Evolutionary conservation across 306 rosid species (phyloP).

Genomic region (Vigna mungo): DNA sequence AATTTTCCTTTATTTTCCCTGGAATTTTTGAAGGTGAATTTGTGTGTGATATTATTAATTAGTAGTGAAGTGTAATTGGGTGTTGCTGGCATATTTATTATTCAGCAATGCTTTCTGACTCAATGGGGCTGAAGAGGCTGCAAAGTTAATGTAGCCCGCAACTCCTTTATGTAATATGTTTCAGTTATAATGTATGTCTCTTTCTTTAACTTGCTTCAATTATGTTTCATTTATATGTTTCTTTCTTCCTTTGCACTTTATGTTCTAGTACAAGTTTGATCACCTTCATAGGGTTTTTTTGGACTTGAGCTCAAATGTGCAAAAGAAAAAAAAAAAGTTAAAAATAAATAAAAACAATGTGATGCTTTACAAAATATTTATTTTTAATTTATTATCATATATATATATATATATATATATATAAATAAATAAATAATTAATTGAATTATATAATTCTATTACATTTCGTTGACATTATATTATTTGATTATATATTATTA

Average conservation of each 20-base stretch:
- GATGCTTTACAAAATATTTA: too few species aligned
- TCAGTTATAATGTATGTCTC: neutral
- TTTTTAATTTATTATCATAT: too few species aligned
- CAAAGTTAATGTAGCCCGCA: constrained; percentile 76
- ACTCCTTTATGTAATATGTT: constrained; percentile 40
- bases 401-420: too few species aligned
- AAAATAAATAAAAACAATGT: too few species aligned
- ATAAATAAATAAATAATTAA: too few species aligned
- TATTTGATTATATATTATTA: too few species aligned
- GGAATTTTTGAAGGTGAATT: constrained; percentile 50
- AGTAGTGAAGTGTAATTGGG: constrained; percentile 9
- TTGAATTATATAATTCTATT: too few species aligned
- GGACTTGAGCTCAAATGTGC: too few species aligned
- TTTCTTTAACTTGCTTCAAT: neutral
- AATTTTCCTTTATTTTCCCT: constrained; percentile 62
- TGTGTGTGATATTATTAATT: neutral
- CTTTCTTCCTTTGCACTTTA: neutral
- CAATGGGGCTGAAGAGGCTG: constrained; percentile 65
- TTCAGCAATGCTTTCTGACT: constrained; percentile 33
- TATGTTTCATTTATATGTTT: neutral
- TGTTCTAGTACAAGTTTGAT: too few species aligned
- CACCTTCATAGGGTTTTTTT: too few species aligned
- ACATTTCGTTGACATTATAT: too few species aligned
- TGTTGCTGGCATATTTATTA: constrained; percentile 42
- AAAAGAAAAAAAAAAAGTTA: too few species aligned